Percentiles rank a stretch among this genome's conserved stretches.
phyloP scores from a whole-genome alignment of 2,329 filamentous ascomycete species.

The Exutisphaerella laricina region DNA sequence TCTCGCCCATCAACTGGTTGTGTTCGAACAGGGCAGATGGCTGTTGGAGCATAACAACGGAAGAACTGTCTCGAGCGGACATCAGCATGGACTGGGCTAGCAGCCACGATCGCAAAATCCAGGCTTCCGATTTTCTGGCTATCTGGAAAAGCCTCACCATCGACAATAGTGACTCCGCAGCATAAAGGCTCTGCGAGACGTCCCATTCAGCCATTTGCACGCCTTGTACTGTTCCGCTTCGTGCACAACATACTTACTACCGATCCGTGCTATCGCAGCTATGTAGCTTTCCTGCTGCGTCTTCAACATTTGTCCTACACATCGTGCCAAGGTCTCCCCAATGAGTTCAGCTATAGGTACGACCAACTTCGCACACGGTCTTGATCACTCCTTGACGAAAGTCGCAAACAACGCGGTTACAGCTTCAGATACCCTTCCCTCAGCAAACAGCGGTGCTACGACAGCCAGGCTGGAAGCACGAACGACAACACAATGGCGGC shows the following conservation, averaged over 20 bases:
- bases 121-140: neutral
- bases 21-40: constrained; percentile 6
- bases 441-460: neutral
- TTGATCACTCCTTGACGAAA: too few relatives aligned
- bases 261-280: too few relatives aligned
- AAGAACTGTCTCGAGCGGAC: neutral
- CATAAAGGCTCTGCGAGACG: too few relatives aligned
- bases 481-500: neutral
- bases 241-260: too few relatives aligned
- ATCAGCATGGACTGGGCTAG: neutral
- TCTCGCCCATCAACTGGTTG: neutral
- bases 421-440: neutral
- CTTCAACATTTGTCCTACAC: too few relatives aligned
- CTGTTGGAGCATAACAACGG: constrained; percentile 4
- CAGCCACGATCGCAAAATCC: neutral
- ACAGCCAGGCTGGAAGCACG: neutral
- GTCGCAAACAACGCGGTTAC: too few relatives aligned
- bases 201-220: too few relatives aligned
- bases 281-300: too few relatives aligned
- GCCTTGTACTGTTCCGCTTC: too few relatives aligned
- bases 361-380: too few relatives aligned
- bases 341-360: too few relatives aligned
- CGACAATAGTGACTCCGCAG: constrained; percentile 1
- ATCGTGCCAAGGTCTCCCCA: too few relatives aligned
- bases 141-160: neutral